Evolutionary conservation across 2,329 filamentous ascomycete genomes (phyloP).

Genomic region (Curvularia sp.): DNA sequence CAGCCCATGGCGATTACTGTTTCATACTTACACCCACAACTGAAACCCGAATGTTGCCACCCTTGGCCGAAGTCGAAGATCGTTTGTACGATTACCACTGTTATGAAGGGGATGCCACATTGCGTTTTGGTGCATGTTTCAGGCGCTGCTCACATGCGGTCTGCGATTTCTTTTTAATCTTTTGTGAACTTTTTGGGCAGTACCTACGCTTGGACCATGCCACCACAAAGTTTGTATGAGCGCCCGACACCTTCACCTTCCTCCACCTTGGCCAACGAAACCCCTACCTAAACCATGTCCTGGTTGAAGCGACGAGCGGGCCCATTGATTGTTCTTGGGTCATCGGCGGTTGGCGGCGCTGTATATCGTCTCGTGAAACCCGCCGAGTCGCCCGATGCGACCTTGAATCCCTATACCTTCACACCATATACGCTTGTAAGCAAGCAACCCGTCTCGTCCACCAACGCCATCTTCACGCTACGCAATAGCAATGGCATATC

Average conservation of each 20-base stretch:
- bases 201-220: slow-evolving; percentile 19
- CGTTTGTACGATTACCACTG: not conserved
- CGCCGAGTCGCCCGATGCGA: slow-evolving; percentile 33
- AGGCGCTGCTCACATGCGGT: not conserved
- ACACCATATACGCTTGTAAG: slow-evolving; percentile 69
- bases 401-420: slow-evolving; percentile 67
- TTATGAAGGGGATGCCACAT: not conserved
- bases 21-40: slow-evolving; percentile 4
- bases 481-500: slow-evolving; percentile 48
- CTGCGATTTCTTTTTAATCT: not conserved
- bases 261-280: not conserved
- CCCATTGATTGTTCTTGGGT: slow-evolving; percentile 43
- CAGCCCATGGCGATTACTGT: slow-evolving; percentile 8
- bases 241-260: not conserved
- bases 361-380: slow-evolving; percentile 43
- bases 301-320: slow-evolving; percentile 40
- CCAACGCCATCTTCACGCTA: slow-evolving; percentile 73
- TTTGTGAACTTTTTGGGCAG: slow-evolving; percentile 1
- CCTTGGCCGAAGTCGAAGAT: slow-evolving; percentile 8
- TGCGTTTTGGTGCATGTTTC: not conserved
- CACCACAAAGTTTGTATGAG: slow-evolving; percentile 15
- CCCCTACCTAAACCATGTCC: slow-evolving; percentile 31
- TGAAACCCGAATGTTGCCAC: slow-evolving; percentile 12
- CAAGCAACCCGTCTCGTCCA: slow-evolving; percentile 69
- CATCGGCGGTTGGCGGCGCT: slow-evolving; percentile 45